Evolutionary conservation across 2,329 filamentous ascomycete genomes (phyloP).

Genomic region (Plenodomus tracheiphilus): DNA sequence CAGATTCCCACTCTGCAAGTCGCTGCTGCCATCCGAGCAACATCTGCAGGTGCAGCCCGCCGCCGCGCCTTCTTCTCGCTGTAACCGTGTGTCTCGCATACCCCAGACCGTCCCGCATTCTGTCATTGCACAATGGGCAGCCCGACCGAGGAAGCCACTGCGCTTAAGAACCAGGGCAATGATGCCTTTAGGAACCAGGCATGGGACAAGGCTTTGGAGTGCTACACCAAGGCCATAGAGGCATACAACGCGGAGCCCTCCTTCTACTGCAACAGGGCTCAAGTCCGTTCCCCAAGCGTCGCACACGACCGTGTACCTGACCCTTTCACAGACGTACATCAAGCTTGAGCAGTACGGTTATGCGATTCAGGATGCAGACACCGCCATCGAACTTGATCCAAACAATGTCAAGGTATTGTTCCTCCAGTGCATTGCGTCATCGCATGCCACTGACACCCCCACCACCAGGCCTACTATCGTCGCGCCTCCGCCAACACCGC

Average conservation of each 20-base stretch:
- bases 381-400: constrained; percentile 86
- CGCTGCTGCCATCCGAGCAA: constrained; percentile 7
- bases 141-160: constrained; percentile 69
- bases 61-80: constrained; percentile 21
- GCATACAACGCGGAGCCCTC: constrained; percentile 81
- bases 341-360: constrained; percentile 95
- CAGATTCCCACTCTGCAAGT: neutral
- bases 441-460: constrained; percentile 6
- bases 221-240: constrained; percentile 86
- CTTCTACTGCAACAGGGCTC: constrained; percentile 92
- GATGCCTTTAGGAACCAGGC: constrained; percentile 87
- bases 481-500: constrained; percentile 89
- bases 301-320: constrained; percentile 17
- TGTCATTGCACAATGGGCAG: constrained; percentile 36
- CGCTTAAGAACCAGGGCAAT: constrained; percentile 92
- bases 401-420: constrained; percentile 79
- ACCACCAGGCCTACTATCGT: constrained; percentile 81
- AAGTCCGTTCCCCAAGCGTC: constrained; percentile 61
- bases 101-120: constrained; percentile 13
- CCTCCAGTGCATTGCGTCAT: neutral
- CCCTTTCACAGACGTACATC: constrained; percentile 73
- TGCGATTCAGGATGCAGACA: constrained; percentile 86
- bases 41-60: constrained; percentile 10
- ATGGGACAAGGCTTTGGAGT: constrained; percentile 79
- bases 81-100: constrained; percentile 12